A percentile compares a stretch with the other conserved stretches of the same genome.
Evolutionary conservation across 805 yeast genomes (phyloP).

Genomic region (Candida namnaoensis): DNA sequence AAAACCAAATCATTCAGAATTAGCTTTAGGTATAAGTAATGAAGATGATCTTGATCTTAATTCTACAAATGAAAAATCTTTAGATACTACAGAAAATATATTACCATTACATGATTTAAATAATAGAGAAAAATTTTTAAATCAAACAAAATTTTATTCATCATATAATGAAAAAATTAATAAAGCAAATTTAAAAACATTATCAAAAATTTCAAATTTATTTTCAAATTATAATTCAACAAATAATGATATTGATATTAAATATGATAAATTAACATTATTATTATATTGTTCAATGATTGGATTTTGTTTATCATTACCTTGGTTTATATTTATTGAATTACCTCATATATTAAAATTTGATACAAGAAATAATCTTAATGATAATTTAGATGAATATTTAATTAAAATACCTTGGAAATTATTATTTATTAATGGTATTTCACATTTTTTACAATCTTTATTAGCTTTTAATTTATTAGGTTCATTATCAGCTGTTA

Average conservation of each 20-base stretch:
- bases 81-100: no score
- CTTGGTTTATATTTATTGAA: constrained; percentile 65
- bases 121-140: no score
- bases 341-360: constrained; percentile 24
- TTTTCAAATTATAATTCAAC: constrained; percentile 4
- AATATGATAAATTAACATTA: constrained; percentile 76
- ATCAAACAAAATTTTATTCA: no score
- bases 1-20: constrained; percentile 11
- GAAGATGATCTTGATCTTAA: background rate
- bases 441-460: constrained; percentile 74
- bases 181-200: constrained; percentile 1
- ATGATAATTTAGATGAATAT: constrained; percentile 13
- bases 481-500: constrained; percentile 74
- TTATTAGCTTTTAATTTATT: constrained; percentile 73
- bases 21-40: constrained; percentile 9
- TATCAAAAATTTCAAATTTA: constrained; percentile 1
- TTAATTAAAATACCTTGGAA: constrained; percentile 32
- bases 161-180: no score
- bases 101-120: no score
- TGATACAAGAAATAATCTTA: constrained; percentile 5
- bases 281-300: constrained; percentile 69
- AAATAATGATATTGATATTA: constrained; percentile 14
- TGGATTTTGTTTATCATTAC: constrained; percentile 65
- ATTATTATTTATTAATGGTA: constrained; percentile 54
- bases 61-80: no score